Base-by-base conservation (phyloP, 345 rosid species). In the Geranium rotundifolium region DNA sequence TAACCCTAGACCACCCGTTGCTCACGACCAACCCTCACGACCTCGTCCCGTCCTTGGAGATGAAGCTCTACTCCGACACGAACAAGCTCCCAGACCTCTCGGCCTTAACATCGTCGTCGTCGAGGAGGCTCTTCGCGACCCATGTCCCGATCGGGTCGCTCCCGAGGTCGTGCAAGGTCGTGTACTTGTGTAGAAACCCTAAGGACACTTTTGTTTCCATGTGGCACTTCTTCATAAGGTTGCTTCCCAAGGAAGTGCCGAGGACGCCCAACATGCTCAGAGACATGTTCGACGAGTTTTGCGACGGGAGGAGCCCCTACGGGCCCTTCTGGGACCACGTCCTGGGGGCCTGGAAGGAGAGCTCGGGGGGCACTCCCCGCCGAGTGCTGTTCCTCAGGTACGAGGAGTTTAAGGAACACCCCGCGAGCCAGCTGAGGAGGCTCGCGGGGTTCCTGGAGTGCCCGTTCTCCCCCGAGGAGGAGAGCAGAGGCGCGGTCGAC, bases 1-100 rank as follows among this genome's bases (percentile, higher is more conserved):
- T 8, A 8, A 4, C 41, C 15, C 29, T 41, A 0, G 17, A 57
- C n/a, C 41, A 63, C 37, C 66, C 66, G 27, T 19, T 63, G 19
- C 50, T 63, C 12, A 30, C 29, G 16, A 17, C 19, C 57, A 54
- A 63, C 19, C 66, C 59, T 12, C 66, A 63, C 30, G 66, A 54
- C 13, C 30, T 29, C 1, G 58, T 54, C 1, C 59, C 0, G 12
- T 54, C 52, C 29, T 23, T 63, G 55, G 66, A 63, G 37, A 0
- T 0, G 9, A 20, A 15, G 15, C 3, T 29, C 0, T 19, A 17
- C 41, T 4, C 2, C 16, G 16, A 46, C 1, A 12, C 15, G 14
- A 46, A 46, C 14, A 14, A 46, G 52, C 14, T 46, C 3, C 52
- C 30, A n/a, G 30, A 63, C 12, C 46, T 15, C 23, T 37, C 0